Conservation (phyloP, 2,329 filamentous ascomycete species). For the Neonectria magnoliae region DNA sequence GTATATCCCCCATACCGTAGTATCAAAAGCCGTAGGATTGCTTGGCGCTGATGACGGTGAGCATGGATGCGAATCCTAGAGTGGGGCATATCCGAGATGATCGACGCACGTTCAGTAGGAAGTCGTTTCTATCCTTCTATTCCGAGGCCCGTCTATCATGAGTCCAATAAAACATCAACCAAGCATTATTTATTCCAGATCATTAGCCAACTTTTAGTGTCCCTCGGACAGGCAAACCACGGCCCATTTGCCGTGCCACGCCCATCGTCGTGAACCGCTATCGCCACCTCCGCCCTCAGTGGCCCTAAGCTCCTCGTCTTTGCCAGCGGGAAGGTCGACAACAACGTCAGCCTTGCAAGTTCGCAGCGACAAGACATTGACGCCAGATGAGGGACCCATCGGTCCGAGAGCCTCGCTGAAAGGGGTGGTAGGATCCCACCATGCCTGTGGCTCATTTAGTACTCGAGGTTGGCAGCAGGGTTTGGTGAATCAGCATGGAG, state of each 20-base stretch:
- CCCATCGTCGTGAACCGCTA: conserved; percentile 81
- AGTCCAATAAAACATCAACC: conserved; percentile 25
- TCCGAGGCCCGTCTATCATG: conserved; percentile 13
- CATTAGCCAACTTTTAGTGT: conserved; percentile 34
- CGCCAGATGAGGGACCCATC: conserved; percentile 80
- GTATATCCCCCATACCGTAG: no score
- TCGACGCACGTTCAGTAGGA: background rate
- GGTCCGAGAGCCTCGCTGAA: conserved; percentile 88
- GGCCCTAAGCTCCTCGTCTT: conserved; percentile 81
- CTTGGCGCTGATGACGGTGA: background rate
- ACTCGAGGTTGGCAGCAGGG: background rate
- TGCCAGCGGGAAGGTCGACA: conserved; percentile 82
- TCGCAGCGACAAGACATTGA: conserved; percentile 86
- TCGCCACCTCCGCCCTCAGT: conserved; percentile 77
- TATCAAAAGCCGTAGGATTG: background rate
- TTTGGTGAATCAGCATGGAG: no score
- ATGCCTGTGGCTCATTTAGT: conserved; percentile 44
- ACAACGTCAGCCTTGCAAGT: conserved; percentile 98
- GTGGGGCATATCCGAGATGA: conserved; percentile 7
- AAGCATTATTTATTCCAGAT: background rate
- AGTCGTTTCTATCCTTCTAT: conserved; percentile 12
- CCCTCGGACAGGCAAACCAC: conserved; percentile 71
- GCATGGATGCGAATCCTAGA: conserved; percentile 1
- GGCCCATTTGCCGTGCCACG: conserved; percentile 96
- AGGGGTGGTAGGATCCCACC: conserved; percentile 87